Evolutionary conservation across 225 moss, liverwort and hornwort species (phyloP), one percentile per base, ranked within the genome.

Genomic region (Physcomitrellopsis africana): DNA sequence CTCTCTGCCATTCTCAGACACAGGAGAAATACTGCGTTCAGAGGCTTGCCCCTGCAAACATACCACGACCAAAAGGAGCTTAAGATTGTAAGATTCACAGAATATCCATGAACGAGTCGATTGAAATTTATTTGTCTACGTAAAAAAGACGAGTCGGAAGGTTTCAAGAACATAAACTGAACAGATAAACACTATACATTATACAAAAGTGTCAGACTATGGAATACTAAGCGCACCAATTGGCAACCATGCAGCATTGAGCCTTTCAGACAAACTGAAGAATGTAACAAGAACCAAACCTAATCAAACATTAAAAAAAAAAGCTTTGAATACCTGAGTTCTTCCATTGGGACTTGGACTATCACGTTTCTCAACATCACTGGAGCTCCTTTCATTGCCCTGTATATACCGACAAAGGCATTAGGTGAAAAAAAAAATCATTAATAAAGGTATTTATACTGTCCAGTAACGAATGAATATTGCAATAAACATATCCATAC

Each of bases 331-430:
- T 41, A 82, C 86, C 74, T 75, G 69, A 54, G 66, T 76, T 54
- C 54, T 75, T 72, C 61, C 73, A 66, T 88, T 85, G 0, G 85
- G 85, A 70, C 85, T 85, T 17, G 77, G 69, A 59, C 87, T 88
- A 46, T 65, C 77, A 70, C 77, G 76, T 66, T 80, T 82, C 43
- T 82, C 85, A 29, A 72, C 85, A 70, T 85, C 85, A 57, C 82
- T 85, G 42, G 80, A 65, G 76, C 82, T 88, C 80, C 88, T 85
- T n/a, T 80, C 88, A 12, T 80, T 80, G 5, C 66, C 80, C 77
- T 87, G 75, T 43, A 17, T 16, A 17, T 3, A 62, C 24, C 74
- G 45, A 42, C 55, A 7, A 70, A 57, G 7, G 51, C 1, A 59
- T 76, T 60, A 79, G 60, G 32, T 11, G 11, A 1, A 9, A 14